Evolutionary conservation across 345 rosid species (phyloP), one percentile per base, ranked within the genome.

Genomic region (Acer negundo): DNA sequence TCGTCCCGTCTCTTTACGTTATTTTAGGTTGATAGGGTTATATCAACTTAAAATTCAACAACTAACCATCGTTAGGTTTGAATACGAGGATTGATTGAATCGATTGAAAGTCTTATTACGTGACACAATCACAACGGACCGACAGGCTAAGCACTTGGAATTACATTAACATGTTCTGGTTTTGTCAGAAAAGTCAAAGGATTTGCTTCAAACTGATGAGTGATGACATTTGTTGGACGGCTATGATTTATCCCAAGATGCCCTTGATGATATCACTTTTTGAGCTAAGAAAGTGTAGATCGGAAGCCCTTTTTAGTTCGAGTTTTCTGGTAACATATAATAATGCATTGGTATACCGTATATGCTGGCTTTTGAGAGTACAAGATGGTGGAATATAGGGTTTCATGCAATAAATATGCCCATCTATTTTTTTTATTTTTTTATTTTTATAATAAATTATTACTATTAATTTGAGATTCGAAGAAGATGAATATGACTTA

Each of bases 211-310:
- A 11, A 47, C 4, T 8, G 35, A 62, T 67, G 62, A 38, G 22
- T 55, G 40, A 24, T 12, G 26, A 20, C 68, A 23, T 67, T 40
- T 55, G 38, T 63, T 78, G 74, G 80, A 71, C 80, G 84, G 80
- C 78, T 35, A 55, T 73, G 66, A 53, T 70, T 62, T 78, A 15
- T 77, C 79, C 35, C 86, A 75, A 69, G 85, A 83, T 31, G 42
- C 80, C 70, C 83, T 85, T 85, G 86, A 58, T 13, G 23, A 4
- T 64, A 38, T 31, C 55, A n/a, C 35, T 31, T 78, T 78, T 78
- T 78, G 16, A 74, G 62, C 49, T 64, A 46, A 53, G 73, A 77
- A 72, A 69, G 69, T 26, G n/a, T 4, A 28, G 35, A 74, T 58
- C 3, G 19, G 55, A 13, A 42, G 55, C 3, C 58, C 40, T 22